phyloP scores from a whole-genome alignment of 176 grass and related monocot species.

The Elaeis guineensis region DNA sequence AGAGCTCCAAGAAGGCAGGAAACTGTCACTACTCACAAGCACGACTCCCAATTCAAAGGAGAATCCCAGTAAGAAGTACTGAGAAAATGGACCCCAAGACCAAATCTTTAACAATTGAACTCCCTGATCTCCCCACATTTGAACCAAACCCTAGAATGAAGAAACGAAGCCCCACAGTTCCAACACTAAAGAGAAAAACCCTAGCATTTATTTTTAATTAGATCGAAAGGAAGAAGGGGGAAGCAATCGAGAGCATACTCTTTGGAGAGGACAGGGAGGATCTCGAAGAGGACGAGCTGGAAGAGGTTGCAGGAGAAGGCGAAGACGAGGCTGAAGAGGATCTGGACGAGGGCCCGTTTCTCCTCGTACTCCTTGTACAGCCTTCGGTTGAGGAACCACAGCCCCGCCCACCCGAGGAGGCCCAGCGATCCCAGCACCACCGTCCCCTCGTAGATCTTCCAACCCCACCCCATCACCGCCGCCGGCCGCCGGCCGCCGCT shows the following conservation, averaged over 20 bases:
- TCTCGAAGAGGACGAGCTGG: conserved; percentile 98
- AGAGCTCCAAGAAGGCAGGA: no score
- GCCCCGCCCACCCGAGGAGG: conserved; percentile 79
- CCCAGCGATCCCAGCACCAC: conserved; percentile 67
- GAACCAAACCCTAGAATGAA: no score
- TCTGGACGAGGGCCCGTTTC: conserved; percentile 89
- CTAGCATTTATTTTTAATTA: not conserved
- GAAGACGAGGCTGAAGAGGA: conserved; percentile 99
- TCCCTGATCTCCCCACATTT: no score
- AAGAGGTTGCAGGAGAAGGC: conserved; percentile 99
- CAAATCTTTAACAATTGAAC: no score
- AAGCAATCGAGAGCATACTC: conserved; percentile 18
- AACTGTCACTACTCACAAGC: no score
- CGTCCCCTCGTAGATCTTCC: conserved; percentile 53
- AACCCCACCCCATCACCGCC: conserved; percentile 51
- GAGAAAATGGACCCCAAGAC: no score
- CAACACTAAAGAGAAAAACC: no score
- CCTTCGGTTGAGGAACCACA: conserved; percentile 95
- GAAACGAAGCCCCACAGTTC: no score
- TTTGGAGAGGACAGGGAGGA: conserved; percentile 92
- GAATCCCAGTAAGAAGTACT: no score
- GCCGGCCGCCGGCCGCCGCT: not conserved
- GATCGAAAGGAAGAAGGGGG: not conserved
- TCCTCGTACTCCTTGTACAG: conserved; percentile 99
- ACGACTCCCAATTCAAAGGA: no score